Conservation (phyloP, 768 basidiomycete species). For the Suillus occidentalis region DNA sequence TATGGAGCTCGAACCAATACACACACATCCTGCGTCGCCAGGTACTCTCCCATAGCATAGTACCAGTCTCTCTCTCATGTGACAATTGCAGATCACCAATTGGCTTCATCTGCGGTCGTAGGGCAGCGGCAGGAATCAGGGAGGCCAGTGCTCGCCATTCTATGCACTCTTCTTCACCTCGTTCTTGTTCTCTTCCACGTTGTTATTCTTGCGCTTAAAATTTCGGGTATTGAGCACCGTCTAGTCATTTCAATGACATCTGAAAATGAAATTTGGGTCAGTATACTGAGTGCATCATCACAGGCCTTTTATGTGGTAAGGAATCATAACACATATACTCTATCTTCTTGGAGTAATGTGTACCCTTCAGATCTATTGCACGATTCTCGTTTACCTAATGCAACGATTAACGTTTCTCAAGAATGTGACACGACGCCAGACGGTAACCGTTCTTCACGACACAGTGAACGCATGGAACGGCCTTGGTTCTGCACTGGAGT, state of each 20-base stretch:
- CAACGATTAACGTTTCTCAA: slow-evolving; percentile 17
- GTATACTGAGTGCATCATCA: neutral
- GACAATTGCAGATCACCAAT: neutral
- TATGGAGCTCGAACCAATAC: neutral
- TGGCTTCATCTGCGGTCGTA: too few species aligned
- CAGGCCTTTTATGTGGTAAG: slow-evolving; percentile 10
- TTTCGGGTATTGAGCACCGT: slow-evolving; percentile 3
- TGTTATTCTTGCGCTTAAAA: slow-evolving; percentile 1
- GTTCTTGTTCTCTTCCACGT: slow-evolving; percentile 1
- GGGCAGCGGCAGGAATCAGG: neutral
- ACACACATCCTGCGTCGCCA: neutral
- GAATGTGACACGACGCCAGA: slow-evolving; percentile 7
- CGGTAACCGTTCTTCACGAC: slow-evolving; percentile 23
- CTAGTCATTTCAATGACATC: slow-evolving; percentile 5
- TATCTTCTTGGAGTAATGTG: neutral
- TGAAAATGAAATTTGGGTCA: neutral
- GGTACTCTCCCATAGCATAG: neutral
- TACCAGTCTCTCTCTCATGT: neutral
- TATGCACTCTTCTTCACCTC: neutral
- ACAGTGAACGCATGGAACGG: slow-evolving; percentile 21
- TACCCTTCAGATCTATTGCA: slow-evolving; percentile 17
- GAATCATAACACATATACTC: neutral
- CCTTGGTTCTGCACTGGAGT: slow-evolving; percentile 18
- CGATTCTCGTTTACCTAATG: slow-evolving; percentile 18
- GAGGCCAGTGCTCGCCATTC: neutral